Base-by-base conservation (phyloP, 2,329 filamentous ascomycete species). In the Pestalotiopsis sp. region DNA sequence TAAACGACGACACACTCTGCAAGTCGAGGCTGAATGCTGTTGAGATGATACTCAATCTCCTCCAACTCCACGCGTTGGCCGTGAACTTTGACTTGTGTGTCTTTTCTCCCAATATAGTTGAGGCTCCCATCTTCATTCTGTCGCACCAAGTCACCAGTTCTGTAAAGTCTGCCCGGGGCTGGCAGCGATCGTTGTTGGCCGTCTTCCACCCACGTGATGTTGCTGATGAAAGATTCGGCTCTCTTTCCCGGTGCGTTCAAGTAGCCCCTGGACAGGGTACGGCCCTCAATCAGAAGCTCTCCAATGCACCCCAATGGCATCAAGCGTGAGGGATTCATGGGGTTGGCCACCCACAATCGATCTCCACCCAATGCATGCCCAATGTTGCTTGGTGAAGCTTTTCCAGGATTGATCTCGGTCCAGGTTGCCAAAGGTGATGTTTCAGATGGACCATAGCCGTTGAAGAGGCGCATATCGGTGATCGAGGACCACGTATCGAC, bases 41-140 rank as follows among this genome's bases (percentile, higher is more conserved):
- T 62, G 52, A 23, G 67, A 65, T 31, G 67, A 39, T 56, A 66
- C 52, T 66, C 56, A 39, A 73, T 66, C 61, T 73, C 72, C 23
- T 59, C 69, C 12, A 84, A 78, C 75, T 84, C 88, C 68, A 86
- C 78, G 25, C 27, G 49, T 9, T 66, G 64, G n/a, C 62, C 68
- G 6, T 65, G 59, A 3, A 65, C 38, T 52, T 49, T 49, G 23
- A 49, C 45, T 36, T 65, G 39, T 6, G 61, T 66, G 56, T 69
- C 61, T 56, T 69, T 69, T 12, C 68, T 45, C 5, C 62, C 62
- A 23, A 65, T 14, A 27, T 49, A 56, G 45, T 49, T n/a, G 5
- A 65, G 39, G 23, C 39, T 65, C 13, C 62, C 62, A 38, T 65
- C 62, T 11, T 38, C n/a, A 36, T 65, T 65, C n/a, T 65, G 49